Percentiles rank a stretch among this genome's conserved stretches.
Evolutionary conservation across 1,284 basidiomycete genomes (phyloP).

Genomic region (Ganoderma meredithae): DNA sequence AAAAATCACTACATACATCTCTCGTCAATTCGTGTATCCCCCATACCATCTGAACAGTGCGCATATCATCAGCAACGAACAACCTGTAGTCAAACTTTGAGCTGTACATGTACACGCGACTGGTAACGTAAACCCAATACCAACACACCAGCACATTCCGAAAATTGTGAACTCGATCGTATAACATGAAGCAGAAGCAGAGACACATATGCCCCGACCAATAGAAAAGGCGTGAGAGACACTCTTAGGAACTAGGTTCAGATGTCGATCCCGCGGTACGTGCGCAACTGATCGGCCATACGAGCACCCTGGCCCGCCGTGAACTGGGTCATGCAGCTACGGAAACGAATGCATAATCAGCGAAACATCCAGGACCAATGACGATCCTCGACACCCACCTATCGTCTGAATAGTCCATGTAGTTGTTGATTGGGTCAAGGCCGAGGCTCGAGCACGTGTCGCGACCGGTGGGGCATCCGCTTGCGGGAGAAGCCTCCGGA

Average conservation of each 20-base stretch:
- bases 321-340: constrained; percentile 55
- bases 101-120: not conserved
- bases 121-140: not conserved
- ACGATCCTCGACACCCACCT: constrained; percentile 21
- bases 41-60: not conserved
- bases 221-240: too few species aligned
- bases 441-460: constrained; percentile 55
- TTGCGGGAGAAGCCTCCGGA: constrained; percentile 51
- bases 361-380: not conserved
- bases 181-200: not conserved
- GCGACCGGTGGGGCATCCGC: constrained; percentile 52
- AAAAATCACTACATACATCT: not conserved
- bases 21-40: not conserved
- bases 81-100: not conserved
- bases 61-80: not conserved
- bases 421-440: constrained; percentile 50
- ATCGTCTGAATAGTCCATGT: constrained; percentile 37
- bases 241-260: constrained; percentile 13
- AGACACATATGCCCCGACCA: not conserved
- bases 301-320: constrained; percentile 53
- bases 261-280: constrained; percentile 51
- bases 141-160: not conserved
- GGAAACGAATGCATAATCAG: not conserved
- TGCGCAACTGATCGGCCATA: constrained; percentile 50
- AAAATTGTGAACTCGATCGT: not conserved